Conservation (phyloP, 139 green algal genomes). For the Chloropicon primus region DNA sequence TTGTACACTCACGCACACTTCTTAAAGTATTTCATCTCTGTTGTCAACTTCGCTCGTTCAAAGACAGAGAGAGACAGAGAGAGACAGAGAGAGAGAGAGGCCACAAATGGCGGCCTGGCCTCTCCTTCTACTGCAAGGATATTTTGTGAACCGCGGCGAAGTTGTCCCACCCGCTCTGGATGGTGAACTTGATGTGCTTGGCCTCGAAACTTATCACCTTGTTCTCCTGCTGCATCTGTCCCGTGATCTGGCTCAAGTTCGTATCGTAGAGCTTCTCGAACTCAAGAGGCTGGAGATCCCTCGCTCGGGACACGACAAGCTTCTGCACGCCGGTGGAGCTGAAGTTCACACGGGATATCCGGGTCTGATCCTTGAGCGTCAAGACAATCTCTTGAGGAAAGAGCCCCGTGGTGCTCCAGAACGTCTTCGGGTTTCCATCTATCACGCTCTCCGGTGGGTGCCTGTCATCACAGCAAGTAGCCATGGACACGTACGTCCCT, state of each 20-base stretch:
- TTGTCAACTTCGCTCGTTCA: not conserved
- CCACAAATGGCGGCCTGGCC: not conserved
- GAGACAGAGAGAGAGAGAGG: not conserved
- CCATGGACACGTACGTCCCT: slow-evolving; percentile 30
- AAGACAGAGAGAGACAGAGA: not conserved
- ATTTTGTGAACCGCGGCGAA: slow-evolving; percentile 28
- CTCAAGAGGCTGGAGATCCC: not conserved
- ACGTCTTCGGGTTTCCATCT: slow-evolving; percentile 31
- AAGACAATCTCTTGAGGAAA: slow-evolving; percentile 43
- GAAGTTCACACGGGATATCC: slow-evolving; percentile 26
- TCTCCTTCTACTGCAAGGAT: not conserved
- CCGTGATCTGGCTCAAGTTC: slow-evolving; percentile 15
- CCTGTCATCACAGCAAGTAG: slow-evolving; percentile 27
- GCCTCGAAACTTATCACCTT: slow-evolving; percentile 25
- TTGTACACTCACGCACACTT: too few species aligned
- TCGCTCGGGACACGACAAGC: not conserved
- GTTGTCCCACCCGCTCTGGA: slow-evolving; percentile 23
- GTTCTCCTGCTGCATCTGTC: slow-evolving; percentile 26
- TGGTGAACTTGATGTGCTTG: slow-evolving; percentile 25
- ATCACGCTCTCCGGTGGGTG: slow-evolving; percentile 37
- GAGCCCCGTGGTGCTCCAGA: slow-evolving; percentile 42
- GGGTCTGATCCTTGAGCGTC: slow-evolving; percentile 3
- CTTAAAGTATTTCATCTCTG: too few species aligned
- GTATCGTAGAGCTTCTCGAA: not conserved
- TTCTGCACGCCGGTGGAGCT: slow-evolving; percentile 10